A percentile compares a stretch with the other conserved stretches of the same genome.
phyloP scores from a whole-genome alignment of 192 early-diverging fungal genomes.

The Glomus cerebriforme region DNA sequence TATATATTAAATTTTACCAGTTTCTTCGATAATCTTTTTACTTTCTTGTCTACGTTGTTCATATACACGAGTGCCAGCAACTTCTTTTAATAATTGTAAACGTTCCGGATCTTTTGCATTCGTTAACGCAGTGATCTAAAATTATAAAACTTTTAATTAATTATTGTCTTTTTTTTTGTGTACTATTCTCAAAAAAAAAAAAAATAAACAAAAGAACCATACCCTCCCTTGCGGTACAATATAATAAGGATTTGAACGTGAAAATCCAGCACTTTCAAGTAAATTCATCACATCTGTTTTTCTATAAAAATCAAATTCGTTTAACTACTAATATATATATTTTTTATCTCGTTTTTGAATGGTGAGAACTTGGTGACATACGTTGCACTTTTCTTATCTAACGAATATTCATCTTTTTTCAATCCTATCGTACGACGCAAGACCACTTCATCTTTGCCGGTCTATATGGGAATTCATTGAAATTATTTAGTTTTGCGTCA shows the following conservation, averaged over 20 bases:
- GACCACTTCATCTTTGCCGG: conserved; percentile 87
- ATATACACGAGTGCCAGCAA: conserved; percentile 97
- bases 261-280: conserved; percentile 95
- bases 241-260: conserved; percentile 96
- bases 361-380: conserved; percentile 37
- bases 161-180: not conserved
- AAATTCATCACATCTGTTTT: conserved; percentile 92
- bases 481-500: too few relatives aligned
- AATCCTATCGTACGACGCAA: conserved; percentile 92
- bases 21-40: conserved; percentile 91
- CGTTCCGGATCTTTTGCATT: conserved; percentile 93
- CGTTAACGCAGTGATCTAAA: conserved; percentile 85
- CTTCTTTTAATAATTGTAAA: conserved; percentile 89
- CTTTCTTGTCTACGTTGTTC: conserved; percentile 88
- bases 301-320: conserved; percentile 54
- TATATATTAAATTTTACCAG: conserved; percentile 49
- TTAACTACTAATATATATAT: not conserved
- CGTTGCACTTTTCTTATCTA: conserved; percentile 91
- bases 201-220: not conserved
- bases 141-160: not conserved
- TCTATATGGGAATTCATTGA: conserved; percentile 53
- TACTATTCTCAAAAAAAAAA: not conserved
- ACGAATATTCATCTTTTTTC: conserved; percentile 98
- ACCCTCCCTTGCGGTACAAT: conserved; percentile 97
- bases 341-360: not conserved